Base-by-base conservation (phyloP, 805 yeast species). In the Yarrowia keelungensis region DNA sequence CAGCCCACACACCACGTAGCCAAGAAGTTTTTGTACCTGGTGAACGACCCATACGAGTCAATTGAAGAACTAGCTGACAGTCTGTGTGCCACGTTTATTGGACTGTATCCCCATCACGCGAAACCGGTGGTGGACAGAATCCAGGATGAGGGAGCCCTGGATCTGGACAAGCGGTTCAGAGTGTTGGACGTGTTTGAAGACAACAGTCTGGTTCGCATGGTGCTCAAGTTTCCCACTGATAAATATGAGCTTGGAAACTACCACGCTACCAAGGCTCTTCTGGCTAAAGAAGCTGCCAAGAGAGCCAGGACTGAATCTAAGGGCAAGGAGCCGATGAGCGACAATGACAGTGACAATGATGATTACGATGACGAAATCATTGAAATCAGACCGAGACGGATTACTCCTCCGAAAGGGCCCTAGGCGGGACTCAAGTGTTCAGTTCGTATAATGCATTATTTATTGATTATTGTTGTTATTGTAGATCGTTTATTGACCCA, bases 171-270 rank as follows among this genome's bases (percentile, higher is more conserved):
- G 7, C 32, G 19, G 19, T 53, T 38, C 22, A 8, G 5, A 26
- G 8, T 53, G 4, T 35, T 45, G 5, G 16, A 53, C 9, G 59
- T 53, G 45, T 39, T 53, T 4, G 35, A 22, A 14, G 45, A 53
- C 43, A 14, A 36, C 16, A 22, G 45, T 9, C 26, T 53, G 16
- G 59, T 36, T 53, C 59, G 59, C 12, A 53, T 53, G 59, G 19
- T 53, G 5, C 45, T 53, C 14, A 19, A 15, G 2, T 19, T 10
- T n/a, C 59, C 59, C 14, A 53, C 59, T 1, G 59, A 53, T 10
- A 53, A 53, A 5, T 36, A 53, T 12, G 59, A 53, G 59, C 59
- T 38, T 2, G 59, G 14, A 12, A 53, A 53, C 36, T 53, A 38
- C 19, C 45, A 22, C 3, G 43, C 36, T 1, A 16, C 59, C 7